A percentile compares a stretch with the other conserved stretches of the same genome.
Evolutionary conservation across 202 grass and related monocot genomes (phyloP).

Genomic region (Brachypodium distachyon): DNA sequence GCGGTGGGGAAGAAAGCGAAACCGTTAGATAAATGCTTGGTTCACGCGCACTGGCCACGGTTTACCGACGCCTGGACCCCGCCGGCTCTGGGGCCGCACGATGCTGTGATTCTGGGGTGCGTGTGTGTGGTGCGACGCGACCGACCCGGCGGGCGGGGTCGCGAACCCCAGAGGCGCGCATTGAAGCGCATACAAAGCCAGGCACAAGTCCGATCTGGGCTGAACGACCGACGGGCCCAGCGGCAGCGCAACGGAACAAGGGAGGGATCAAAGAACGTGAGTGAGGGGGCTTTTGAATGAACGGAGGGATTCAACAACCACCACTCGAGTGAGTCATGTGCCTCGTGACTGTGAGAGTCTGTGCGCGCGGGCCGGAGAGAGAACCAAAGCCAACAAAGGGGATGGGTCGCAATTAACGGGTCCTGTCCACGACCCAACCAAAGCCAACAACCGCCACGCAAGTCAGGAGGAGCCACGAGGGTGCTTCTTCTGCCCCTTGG

Average conservation of each 20-base stretch:
- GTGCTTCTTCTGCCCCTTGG: too few relatives aligned
- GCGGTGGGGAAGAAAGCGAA: too few relatives aligned
- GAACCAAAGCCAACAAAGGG: neutral
- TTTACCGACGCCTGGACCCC: too few relatives aligned
- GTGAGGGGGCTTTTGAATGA: too few relatives aligned
- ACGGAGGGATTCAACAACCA: conserved; percentile 9
- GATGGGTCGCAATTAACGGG: neutral
- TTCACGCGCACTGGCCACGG: too few relatives aligned
- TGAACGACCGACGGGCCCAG: neutral
- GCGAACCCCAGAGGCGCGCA: neutral
- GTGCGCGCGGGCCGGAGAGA: neutral
- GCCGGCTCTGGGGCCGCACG: too few relatives aligned
- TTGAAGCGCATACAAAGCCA: conserved; percentile 19
- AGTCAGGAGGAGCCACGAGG: neutral
- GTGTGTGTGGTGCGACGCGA: neutral
- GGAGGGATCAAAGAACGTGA: conserved; percentile 37
- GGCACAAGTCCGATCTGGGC: conserved; percentile 30
- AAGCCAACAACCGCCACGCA: neutral
- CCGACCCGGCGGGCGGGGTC: neutral
- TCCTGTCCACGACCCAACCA: neutral
- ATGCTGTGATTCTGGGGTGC: neutral
- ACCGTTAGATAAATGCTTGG: too few relatives aligned
- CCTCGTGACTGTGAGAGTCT: neutral
- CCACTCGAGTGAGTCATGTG: too few relatives aligned
- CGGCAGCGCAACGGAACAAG: neutral